phyloP scores from a whole-genome alignment of 2,329 filamentous ascomycete genomes.

The Penicillium corylophilum region DNA sequence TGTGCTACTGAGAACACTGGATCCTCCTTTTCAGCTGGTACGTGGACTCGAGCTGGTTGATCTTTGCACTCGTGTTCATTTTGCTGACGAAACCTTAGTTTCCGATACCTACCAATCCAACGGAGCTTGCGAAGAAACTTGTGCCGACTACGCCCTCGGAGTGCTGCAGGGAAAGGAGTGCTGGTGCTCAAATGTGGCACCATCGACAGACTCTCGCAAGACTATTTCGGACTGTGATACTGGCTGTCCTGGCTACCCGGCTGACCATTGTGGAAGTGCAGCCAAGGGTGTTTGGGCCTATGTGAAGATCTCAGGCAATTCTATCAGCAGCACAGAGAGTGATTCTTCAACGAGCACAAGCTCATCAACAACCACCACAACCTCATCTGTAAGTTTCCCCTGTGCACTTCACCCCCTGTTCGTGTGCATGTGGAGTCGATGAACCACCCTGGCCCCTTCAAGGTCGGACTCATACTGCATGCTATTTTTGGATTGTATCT shows the following conservation, averaged over 20 bases:
- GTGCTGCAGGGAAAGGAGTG: slow-evolving; percentile 48
- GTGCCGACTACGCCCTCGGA: slow-evolving; percentile 46
- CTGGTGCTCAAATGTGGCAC: slow-evolving; percentile 51
- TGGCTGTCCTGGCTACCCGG: slow-evolving; percentile 48
- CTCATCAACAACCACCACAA: slow-evolving; percentile 19
- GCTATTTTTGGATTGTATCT: slow-evolving; percentile 17
- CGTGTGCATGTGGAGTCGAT: background rate
- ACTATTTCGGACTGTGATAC: slow-evolving; percentile 36
- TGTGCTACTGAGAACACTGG: slow-evolving; percentile 50
- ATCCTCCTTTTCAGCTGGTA: slow-evolving; percentile 37
- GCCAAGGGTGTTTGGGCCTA: slow-evolving; percentile 45
- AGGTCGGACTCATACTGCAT: slow-evolving; percentile 5
- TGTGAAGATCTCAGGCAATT: slow-evolving; percentile 35
- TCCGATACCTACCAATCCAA: slow-evolving; percentile 46
- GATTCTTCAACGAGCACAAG: slow-evolving; percentile 6
- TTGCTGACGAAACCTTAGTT: slow-evolving; percentile 27
- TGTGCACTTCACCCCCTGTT: background rate
- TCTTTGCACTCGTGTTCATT: slow-evolving; percentile 8
- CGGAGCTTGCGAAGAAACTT: slow-evolving; percentile 43
- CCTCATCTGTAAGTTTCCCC: slow-evolving; percentile 27
- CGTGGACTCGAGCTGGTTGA: slow-evolving; percentile 14
- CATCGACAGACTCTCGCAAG: slow-evolving; percentile 35
- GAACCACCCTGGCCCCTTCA: slow-evolving; percentile 4
- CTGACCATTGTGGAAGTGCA: slow-evolving; percentile 46
- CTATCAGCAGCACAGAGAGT: slow-evolving; percentile 34